These are phyloP conservation scores for Penicillium sp. DNA, from an alignment of 2,329 filamentous ascomycete species.

Conservation along the genomic window DNA sequence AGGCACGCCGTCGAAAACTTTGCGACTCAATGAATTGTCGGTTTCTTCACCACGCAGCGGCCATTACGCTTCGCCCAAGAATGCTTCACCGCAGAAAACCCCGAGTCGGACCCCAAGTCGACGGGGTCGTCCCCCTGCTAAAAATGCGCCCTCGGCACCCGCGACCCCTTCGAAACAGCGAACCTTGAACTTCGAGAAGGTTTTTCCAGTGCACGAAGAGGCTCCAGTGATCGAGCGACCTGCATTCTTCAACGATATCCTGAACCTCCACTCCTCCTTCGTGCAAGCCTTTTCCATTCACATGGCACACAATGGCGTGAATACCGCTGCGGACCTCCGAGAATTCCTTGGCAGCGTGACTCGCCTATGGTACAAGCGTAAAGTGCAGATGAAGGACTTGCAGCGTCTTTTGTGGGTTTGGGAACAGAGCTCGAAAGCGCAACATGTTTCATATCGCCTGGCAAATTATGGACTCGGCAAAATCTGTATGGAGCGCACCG, in stretches of 20 bases:
- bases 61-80: constrained; percentile 27
- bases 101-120: constrained; percentile 29
- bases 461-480: constrained; percentile 44
- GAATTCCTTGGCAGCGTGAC: constrained; percentile 63
- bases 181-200: constrained; percentile 21
- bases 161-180: constrained; percentile 31
- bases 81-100: constrained; percentile 8
- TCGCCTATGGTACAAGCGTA: constrained; percentile 69
- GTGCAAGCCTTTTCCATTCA: constrained; percentile 68
- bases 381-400: constrained; percentile 64
- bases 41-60: constrained; percentile 36
- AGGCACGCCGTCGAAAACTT: constrained; percentile 35
- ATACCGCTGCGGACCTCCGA: constrained; percentile 63
- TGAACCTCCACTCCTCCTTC: constrained; percentile 65
- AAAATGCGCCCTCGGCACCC: constrained; percentile 18
- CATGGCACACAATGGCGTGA: constrained; percentile 65
- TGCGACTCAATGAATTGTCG: constrained; percentile 33
- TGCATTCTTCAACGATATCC: constrained; percentile 50
- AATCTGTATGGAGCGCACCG: constrained; percentile 37
- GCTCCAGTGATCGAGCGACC: constrained; percentile 30
- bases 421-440: constrained; percentile 33
- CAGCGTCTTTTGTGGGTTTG: constrained; percentile 66
- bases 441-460: constrained; percentile 35
- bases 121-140: constrained; percentile 52
- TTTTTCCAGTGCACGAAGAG: constrained; percentile 10